Evolutionary conservation across 192 early-diverging fungal genomes (phyloP), one percentile per base, ranked within the genome.

Genomic region (Spizellomyces punctatus): DNA sequence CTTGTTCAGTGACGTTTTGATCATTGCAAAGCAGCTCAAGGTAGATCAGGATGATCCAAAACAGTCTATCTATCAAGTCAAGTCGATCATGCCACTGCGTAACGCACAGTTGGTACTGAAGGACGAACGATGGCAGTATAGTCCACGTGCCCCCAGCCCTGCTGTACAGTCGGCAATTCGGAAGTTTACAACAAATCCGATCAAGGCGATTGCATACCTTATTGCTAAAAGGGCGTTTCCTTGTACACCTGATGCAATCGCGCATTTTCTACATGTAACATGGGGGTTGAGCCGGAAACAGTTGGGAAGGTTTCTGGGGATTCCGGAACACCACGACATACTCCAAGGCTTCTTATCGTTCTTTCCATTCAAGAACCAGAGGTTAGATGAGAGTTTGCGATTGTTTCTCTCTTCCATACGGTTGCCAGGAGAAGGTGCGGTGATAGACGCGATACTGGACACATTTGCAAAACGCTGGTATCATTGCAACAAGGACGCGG

Each of bases 391-490:
- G 36, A 79, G 88, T 0, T 66, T 91, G 5, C 79, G 89, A 21
- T 76, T 88, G 41, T 67, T 91, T 19, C 63, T 90, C 0, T 72
- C 76, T 5, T 79, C 84, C 0, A 79, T 91, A 12, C 70, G 80
- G 43, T 64, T 91, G 9, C 89, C 89, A 5, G 78, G 85, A 22
- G 78, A 79, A 45, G 77, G 60, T 63, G 77, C 57, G 6, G 46
- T 67, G 0, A 80, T 90, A 8, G 81, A 85, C 17, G 78, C 82
- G 70, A 44, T 91, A 1, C 63, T 91, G 27, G 84, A 88, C 17
- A 76, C 80, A 42, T 91, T 91, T 69, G 85, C 89, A 0, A 82
- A 81, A 56, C 81, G 83, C 17, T 91, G 89, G 89, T 82, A 87
- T 56, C 75, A 82, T 47, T 78, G 79, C n/a, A 91, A 91, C 64